These are phyloP conservation scores for Furcasterigmium furcatum DNA, from an alignment of 2,329 filamentous ascomycete genomes.

Conservation along the genomic window DNA sequence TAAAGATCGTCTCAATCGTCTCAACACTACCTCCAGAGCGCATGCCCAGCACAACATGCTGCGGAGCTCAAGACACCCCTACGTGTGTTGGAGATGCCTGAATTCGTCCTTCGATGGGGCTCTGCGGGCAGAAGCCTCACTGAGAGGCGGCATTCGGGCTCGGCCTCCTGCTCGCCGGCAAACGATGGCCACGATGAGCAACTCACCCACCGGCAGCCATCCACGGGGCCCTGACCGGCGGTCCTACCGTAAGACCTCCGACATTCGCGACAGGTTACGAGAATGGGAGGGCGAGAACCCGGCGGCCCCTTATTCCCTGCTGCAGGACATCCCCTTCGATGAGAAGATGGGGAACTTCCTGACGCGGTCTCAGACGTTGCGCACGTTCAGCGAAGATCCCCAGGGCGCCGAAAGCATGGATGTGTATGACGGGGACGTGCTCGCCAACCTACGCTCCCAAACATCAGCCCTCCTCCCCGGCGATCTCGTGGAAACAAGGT, in stretches of 20 bases:
- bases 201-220: too few relatives aligned
- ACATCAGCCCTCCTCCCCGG: slow-evolving; percentile 32
- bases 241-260: slow-evolving; percentile 4
- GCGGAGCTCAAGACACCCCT: slow-evolving; percentile 21
- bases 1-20: background rate
- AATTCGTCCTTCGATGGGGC: slow-evolving; percentile 5
- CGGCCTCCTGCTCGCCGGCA: too few relatives aligned
- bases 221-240: too few relatives aligned
- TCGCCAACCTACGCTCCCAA: slow-evolving; percentile 28
- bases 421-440: slow-evolving; percentile 30
- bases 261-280: slow-evolving; percentile 37
- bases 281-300: slow-evolving; percentile 36
- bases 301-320: slow-evolving; percentile 13
- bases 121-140: slow-evolving; percentile 7
- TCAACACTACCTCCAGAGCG: background rate
- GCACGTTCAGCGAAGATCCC: slow-evolving; percentile 11
- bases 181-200: too few relatives aligned
- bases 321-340: slow-evolving; percentile 21
- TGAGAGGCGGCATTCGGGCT: background rate
- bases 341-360: slow-evolving; percentile 28
- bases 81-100: slow-evolving; percentile 29
- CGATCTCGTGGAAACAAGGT: slow-evolving; percentile 49
- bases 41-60: slow-evolving; percentile 20
- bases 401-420: slow-evolving; percentile 4
- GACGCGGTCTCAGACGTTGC: slow-evolving; percentile 28